Conservation (phyloP, 768 basidiomycete genomes). For the Vararia minispora region DNA sequence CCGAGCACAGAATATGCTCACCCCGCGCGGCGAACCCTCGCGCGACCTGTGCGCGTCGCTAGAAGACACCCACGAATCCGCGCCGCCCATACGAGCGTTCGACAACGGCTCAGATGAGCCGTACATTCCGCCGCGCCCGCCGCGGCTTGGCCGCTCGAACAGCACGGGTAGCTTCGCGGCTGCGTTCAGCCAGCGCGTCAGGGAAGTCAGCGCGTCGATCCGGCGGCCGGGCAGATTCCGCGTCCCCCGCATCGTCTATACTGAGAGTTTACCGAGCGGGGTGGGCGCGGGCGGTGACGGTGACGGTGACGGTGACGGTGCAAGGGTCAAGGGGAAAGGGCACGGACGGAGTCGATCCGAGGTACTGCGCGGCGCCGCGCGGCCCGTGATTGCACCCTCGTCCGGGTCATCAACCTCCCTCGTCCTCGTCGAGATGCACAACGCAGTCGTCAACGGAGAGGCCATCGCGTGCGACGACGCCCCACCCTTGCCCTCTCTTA, state of each 20-base stretch:
- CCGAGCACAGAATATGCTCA: constrained; percentile 13
- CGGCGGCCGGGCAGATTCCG: constrained; percentile 5
- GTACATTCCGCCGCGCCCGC: not conserved
- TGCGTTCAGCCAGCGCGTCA: not conserved
- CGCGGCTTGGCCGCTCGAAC: not conserved
- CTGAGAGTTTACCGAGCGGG: not conserved
- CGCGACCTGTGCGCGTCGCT: constrained; percentile 6
- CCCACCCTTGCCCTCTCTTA: not conserved
- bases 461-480: constrained; percentile 1
- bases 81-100: not conserved
- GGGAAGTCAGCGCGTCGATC: constrained; percentile 6
- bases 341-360: constrained; percentile 7
- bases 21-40: constrained; percentile 11
- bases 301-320: constrained; percentile 8
- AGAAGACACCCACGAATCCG: constrained; percentile 5
- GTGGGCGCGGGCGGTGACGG: not conserved
- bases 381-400: no score
- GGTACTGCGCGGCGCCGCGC: not conserved
- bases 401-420: constrained; percentile 1
- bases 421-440: not conserved
- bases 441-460: constrained; percentile 1
- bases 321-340: not conserved
- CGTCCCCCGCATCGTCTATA: constrained; percentile 1
- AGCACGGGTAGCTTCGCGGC: not conserved
- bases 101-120: no score